phyloP scores from a whole-genome alignment of 768 basidiomycete genomes.

The Leccinum barrowsii region DNA sequence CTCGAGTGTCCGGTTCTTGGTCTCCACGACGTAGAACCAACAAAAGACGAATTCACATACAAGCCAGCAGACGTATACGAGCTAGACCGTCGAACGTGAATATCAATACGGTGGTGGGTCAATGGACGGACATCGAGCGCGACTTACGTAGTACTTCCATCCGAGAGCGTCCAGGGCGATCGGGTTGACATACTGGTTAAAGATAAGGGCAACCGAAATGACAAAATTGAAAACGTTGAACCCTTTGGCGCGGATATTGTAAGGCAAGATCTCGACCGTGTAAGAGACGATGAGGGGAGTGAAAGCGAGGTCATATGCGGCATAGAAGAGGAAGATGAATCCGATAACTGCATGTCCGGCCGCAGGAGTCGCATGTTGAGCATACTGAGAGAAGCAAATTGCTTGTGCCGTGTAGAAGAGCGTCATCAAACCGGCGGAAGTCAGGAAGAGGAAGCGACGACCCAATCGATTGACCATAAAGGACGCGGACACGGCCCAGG shows the following conservation, averaged over 20 bases:
- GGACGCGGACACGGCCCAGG: slow-evolving; percentile 56
- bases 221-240: slow-evolving; percentile 79
- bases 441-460: slow-evolving; percentile 67
- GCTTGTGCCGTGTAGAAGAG: slow-evolving; percentile 69
- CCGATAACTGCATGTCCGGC: slow-evolving; percentile 74
- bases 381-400: slow-evolving; percentile 57
- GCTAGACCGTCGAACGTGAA: slow-evolving; percentile 24
- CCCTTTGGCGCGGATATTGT: slow-evolving; percentile 79
- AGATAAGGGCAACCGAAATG: slow-evolving; percentile 76
- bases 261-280: slow-evolving; percentile 87
- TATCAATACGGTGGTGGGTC: neutral
- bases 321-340: slow-evolving; percentile 83
- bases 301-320: slow-evolving; percentile 78
- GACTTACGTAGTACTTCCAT: slow-evolving; percentile 75
- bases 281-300: slow-evolving; percentile 84
- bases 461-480: slow-evolving; percentile 63
- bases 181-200: slow-evolving; percentile 88
- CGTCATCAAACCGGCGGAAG: slow-evolving; percentile 55
- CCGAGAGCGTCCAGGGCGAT: slow-evolving; percentile 59
- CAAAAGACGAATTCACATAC: slow-evolving; percentile 60
- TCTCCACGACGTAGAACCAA: slow-evolving; percentile 69
- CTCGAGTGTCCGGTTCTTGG: slow-evolving; percentile 69
- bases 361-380: slow-evolving; percentile 34
- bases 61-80: slow-evolving; percentile 73
- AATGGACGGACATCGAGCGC: neutral